These are phyloP conservation scores for Penicillium simplicissimum DNA, from an alignment of 495 filamentous ascomycete species.

Conservation along the genomic window DNA sequence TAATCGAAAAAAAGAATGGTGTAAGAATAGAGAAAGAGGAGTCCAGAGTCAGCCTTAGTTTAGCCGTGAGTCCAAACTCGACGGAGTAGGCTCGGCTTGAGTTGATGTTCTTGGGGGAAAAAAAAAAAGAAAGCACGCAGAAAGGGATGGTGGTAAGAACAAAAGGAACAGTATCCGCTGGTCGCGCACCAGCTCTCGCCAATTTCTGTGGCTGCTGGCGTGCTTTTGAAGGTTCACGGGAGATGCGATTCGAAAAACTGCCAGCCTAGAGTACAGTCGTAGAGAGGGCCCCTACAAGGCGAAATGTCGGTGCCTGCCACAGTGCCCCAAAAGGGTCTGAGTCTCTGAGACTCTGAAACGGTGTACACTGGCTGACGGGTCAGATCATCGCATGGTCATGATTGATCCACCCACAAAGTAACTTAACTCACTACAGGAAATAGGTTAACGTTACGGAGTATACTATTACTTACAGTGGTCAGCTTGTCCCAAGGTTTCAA, in stretches of 20 bases:
- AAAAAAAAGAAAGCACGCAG: neutral
- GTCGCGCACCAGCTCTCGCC: neutral
- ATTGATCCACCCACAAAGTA: neutral
- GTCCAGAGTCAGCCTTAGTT: neutral
- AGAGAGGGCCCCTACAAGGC: constrained; percentile 4
- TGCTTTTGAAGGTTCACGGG: neutral
- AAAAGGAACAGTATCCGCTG: neutral
- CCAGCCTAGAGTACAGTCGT: too few species aligned
- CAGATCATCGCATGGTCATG: neutral
- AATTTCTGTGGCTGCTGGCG: neutral
- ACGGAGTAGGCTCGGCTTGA: too few species aligned
- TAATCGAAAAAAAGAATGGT: neutral
- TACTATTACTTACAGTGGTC: neutral
- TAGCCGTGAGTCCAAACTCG: too few species aligned
- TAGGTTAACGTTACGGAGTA: neutral
- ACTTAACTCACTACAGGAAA: too few species aligned
- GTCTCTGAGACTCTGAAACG: neutral
- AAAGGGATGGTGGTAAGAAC: neutral
- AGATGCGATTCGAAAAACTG: too few species aligned
- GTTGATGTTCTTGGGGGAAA: too few species aligned
- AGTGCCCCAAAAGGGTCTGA: neutral
- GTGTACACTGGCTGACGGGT: neutral
- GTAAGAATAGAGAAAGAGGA: neutral
- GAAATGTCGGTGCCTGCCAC: constrained; percentile 17
- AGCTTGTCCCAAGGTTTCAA: neutral